phyloP scores from a whole-genome alignment of 1,284 basidiomycete genomes.

The Papiliotrema terrestris region DNA sequence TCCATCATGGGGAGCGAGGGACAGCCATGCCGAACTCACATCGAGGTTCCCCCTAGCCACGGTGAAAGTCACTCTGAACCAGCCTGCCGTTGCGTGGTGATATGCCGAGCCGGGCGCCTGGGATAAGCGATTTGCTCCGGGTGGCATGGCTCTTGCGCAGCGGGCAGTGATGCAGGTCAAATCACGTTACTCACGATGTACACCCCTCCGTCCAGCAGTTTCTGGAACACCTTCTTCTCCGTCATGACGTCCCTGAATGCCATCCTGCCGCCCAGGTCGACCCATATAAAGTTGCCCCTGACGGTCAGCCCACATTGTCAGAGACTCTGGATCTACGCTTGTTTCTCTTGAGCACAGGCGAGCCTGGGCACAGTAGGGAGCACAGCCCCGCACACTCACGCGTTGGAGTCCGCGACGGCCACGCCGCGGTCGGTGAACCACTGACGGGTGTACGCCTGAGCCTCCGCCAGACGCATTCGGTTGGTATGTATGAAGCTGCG shows the following conservation, averaged over 20 bases:
- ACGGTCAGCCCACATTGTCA: not conserved
- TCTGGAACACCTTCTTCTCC: constrained; percentile 46
- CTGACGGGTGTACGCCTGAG: constrained; percentile 31
- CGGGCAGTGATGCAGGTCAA: no score
- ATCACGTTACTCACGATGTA: constrained; percentile 41
- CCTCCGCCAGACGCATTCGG: constrained; percentile 32
- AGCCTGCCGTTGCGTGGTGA: constrained; percentile 35
- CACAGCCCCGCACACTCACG: constrained; percentile 24
- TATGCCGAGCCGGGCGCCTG: constrained; percentile 42
- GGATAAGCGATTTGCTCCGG: not conserved
- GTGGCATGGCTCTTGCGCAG: no score
- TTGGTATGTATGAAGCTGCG: constrained; percentile 38
- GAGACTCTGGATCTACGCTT: no score
- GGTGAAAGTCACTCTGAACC: constrained; percentile 44
- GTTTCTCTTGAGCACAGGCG: no score
- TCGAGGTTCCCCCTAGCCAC: constrained; percentile 38
- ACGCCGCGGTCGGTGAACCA: constrained; percentile 45
- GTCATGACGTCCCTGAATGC: constrained; percentile 31
- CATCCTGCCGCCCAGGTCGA: constrained; percentile 35
- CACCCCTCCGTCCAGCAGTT: constrained; percentile 42
- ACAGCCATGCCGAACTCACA: constrained; percentile 11
- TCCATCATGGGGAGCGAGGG: no score
- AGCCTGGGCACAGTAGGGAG: no score
- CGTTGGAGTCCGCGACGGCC: constrained; percentile 38
- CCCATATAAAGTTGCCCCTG: constrained; percentile 47